phyloP scores from a whole-genome alignment of 495 filamentous ascomycete species.

The Letharia lupina region DNA sequence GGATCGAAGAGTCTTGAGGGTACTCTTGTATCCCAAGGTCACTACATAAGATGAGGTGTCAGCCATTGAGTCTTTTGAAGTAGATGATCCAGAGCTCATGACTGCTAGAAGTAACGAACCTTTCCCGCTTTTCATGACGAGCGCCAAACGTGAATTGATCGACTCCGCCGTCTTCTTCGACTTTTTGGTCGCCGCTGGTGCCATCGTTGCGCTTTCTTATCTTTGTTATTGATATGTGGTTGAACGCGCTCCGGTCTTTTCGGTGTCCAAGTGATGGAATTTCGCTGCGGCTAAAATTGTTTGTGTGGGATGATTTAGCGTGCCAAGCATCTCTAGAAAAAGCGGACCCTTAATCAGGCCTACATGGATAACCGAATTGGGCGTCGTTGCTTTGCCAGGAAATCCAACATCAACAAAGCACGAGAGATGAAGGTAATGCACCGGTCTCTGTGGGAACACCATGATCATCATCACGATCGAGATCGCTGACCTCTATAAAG shows the following conservation, averaged over 20 bases:
- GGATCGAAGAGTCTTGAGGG: slow-evolving; percentile 87
- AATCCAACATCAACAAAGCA: not conserved
- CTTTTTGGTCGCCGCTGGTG: slow-evolving; percentile 66
- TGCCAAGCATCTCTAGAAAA: slow-evolving; percentile 6
- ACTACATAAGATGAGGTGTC: slow-evolving; percentile 37
- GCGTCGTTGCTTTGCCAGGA: not conserved
- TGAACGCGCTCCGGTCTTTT: slow-evolving; percentile 17
- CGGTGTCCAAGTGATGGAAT: not conserved
- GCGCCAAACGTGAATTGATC: slow-evolving; percentile 80
- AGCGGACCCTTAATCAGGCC: slow-evolving; percentile 1
- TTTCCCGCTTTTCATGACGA: slow-evolving; percentile 96
- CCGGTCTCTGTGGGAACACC: not conserved
- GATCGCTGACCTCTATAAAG: not conserved
- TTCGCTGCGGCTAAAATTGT: slow-evolving; percentile 1
- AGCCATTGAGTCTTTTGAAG: not conserved
- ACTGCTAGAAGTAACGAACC: slow-evolving; percentile 36
- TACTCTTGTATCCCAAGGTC: slow-evolving; percentile 88
- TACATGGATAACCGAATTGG: not conserved
- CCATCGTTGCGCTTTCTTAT: slow-evolving; percentile 55
- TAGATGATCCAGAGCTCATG: not conserved
- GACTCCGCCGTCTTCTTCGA: slow-evolving; percentile 84
- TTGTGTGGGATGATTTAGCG: slow-evolving; percentile 11
- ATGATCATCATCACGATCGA: not conserved
- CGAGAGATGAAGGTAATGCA: not conserved
- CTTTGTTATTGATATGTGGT: not conserved